Conservation (phyloP, 2,329 filamentous ascomycete species). For the Arthrinium phaeospermum region DNA sequence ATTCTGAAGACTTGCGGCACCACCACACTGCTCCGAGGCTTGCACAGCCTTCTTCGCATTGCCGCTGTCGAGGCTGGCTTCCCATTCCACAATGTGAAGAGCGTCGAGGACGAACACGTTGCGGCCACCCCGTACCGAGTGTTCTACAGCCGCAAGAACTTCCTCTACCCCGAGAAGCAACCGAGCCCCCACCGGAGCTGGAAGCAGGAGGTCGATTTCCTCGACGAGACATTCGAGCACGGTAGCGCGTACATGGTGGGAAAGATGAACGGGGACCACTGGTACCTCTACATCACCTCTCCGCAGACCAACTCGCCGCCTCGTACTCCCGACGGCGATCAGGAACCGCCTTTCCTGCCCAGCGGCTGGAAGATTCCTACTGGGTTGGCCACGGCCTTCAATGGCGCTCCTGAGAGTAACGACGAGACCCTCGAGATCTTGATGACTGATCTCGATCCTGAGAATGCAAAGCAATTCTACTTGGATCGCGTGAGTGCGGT, state of each 20-base stretch:
- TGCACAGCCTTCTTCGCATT: slow-evolving; percentile 91
- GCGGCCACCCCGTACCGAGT: slow-evolving; percentile 92
- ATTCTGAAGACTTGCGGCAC: slow-evolving; percentile 99
- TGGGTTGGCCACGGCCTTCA: slow-evolving; percentile 46
- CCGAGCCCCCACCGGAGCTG: slow-evolving; percentile 95
- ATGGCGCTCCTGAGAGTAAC: slow-evolving; percentile 51
- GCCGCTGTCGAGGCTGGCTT: slow-evolving; percentile 90
- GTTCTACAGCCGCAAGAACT: slow-evolving; percentile 99
- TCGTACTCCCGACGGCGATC: slow-evolving; percentile 69
- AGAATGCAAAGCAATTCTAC: slow-evolving; percentile 75
- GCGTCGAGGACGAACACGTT: slow-evolving; percentile 69
- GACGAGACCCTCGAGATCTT: slow-evolving; percentile 81
- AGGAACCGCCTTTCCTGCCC: slow-evolving; percentile 38
- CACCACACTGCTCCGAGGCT: slow-evolving; percentile 87
- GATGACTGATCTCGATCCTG: slow-evolving; percentile 73
- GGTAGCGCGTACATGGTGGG: slow-evolving; percentile 99
- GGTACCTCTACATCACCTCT: slow-evolving; percentile 96
- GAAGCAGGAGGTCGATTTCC: slow-evolving; percentile 91
- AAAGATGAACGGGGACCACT: slow-evolving; percentile 99
- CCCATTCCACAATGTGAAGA: slow-evolving; percentile 73
- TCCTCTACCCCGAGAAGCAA: slow-evolving; percentile 93
- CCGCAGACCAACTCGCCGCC: slow-evolving; percentile 81
- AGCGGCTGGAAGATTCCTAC: slow-evolving; percentile 64
- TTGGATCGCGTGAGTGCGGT: slow-evolving; percentile 80
- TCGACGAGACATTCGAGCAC: slow-evolving; percentile 89